Evolutionary conservation across 2,329 filamentous ascomycete genomes (phyloP), one percentile per base, ranked within the genome.

Genomic region (Exophiala bonariae): DNA sequence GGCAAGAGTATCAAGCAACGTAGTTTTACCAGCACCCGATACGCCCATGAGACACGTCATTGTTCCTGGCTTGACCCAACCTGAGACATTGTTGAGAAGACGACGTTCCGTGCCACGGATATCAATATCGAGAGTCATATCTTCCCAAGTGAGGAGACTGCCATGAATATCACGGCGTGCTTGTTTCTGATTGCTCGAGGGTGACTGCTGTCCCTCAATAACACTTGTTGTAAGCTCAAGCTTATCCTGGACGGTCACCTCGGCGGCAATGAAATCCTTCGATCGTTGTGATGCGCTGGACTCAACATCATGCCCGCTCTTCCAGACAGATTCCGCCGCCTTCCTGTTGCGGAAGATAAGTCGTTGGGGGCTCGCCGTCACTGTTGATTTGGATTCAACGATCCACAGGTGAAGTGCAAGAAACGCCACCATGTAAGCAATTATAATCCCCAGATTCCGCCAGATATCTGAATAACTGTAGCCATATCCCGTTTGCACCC

Each of bases 391-490:
- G 56, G 85, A 55, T 59, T 89, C 85, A 0, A 78, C 77, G 0
- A 80, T 79, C 13, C 79, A 36, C 41, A 88, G 77, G 66, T 89
- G 87, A 1, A 84, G 56, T 3, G 66, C 48, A 67, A 83, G 78
- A 67, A 88, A 87, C 61, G 82, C 78, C 14, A 80, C 3, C 59
- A 79, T 77, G 61, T 87, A 86, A 6, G 66, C 84, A 38, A 86
- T 68, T 48, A 89, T 69, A 49, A 89, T 85, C 38, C 85, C 86
- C 47, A 88, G 70, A 65, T 89, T 87, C 14, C 70, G 62, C 86
- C 86, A 89, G 49, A 80, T 75, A 68, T 89, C 72, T 4, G 63
- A 63, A 49, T 75, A 68, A 46, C 70, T 68, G 64, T 89, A 89
- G 6, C 66, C 59, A 58, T 80, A 86, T 47, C 73, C 77, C 0